Percentiles rank a stretch among this genome's conserved stretches.
phyloP scores from a whole-genome alignment of 345 rosid genomes.

The Mangifera indica region DNA sequence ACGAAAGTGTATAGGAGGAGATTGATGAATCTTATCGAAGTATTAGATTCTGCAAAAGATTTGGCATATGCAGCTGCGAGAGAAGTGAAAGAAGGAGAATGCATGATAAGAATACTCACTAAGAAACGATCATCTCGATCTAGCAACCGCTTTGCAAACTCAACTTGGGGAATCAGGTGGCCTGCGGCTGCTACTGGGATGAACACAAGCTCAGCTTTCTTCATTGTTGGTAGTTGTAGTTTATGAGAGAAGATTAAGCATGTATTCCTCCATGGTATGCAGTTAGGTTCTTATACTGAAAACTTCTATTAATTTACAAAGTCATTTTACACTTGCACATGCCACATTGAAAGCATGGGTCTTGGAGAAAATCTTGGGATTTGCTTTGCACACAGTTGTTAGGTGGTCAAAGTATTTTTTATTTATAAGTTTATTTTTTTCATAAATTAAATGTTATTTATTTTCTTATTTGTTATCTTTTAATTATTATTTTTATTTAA shows the following conservation, averaged over 20 bases:
- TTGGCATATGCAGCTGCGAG: not conserved
- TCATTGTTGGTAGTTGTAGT: not conserved
- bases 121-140: slow-evolving; percentile 24
- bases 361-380: no score
- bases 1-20: not conserved
- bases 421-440: no score
- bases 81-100: not conserved
- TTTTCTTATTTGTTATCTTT: no score
- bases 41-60: slow-evolving; percentile 10
- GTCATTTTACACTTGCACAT: not conserved
- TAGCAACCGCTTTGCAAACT: slow-evolving; percentile 25
- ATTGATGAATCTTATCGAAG: slow-evolving; percentile 21
- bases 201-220: not conserved
- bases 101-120: slow-evolving; percentile 25
- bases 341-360: no score
- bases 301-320: no score
- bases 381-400: no score
- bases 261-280: no score
- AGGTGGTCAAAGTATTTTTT: no score
- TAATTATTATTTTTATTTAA: no score
- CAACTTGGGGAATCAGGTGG: slow-evolving; percentile 17
- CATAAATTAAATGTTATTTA: no score
- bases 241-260: not conserved
- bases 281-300: no score
- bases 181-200: slow-evolving; percentile 18